These are phyloP conservation scores for Phialophora verrucosa DNA, from an alignment of 2,329 filamentous ascomycete species.

Conservation along the genomic window DNA sequence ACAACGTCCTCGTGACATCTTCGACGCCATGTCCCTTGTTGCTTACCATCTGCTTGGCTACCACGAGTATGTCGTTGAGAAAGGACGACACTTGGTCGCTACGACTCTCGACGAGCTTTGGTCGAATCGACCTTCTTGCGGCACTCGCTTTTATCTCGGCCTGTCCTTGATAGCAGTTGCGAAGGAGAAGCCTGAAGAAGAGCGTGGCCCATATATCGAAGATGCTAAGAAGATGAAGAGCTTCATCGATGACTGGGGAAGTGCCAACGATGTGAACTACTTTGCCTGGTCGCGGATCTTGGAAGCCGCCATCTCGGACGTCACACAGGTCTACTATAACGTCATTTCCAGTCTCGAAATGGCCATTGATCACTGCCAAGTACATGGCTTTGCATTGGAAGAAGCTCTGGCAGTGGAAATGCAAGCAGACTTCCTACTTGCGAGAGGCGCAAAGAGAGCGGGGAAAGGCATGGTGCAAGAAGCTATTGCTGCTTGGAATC, in stretches of 20 bases:
- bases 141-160: conserved; percentile 54
- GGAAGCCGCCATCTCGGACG: conserved; percentile 61
- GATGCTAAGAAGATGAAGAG: conserved; percentile 57
- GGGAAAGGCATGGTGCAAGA: conserved; percentile 64
- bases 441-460: conserved; percentile 63
- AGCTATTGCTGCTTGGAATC: conserved; percentile 63
- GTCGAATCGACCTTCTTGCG: conserved; percentile 52
- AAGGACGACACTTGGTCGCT: conserved; percentile 49
- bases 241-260: conserved; percentile 59
- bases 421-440: conserved; percentile 64
- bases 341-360: conserved; percentile 60
- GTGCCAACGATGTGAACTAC: conserved; percentile 65
- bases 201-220: conserved; percentile 56
- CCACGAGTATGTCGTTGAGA: conserved; percentile 51
- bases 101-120: conserved; percentile 53
- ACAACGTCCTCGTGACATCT: conserved; percentile 62
- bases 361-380: conserved; percentile 65
- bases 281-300: conserved; percentile 62
- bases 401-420: conserved; percentile 65
- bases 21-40: conserved; percentile 57
- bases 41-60: conserved; percentile 56
- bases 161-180: conserved; percentile 52
- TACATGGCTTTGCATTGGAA: conserved; percentile 63
- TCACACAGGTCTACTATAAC: conserved; percentile 51
- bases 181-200: conserved; percentile 51